Conservation (phyloP, 306 rosid species). For the Crotalaria pallida region DNA sequence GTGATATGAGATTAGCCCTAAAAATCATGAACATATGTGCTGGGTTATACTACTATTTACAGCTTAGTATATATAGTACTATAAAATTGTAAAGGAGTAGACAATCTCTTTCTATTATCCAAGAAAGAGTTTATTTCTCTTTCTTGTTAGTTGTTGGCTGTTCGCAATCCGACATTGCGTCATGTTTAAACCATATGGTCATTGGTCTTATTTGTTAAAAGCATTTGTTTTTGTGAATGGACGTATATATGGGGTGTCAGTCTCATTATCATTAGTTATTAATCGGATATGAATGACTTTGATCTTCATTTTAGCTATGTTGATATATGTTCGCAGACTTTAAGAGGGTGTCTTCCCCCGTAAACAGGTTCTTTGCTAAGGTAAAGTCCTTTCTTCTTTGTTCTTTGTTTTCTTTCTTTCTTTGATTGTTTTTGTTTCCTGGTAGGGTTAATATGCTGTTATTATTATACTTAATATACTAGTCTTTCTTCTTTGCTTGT, state of each 20-base stretch:
- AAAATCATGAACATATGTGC: neutral
- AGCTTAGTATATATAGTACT: neutral
- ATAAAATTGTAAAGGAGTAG: neutral
- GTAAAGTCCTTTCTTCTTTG: neutral
- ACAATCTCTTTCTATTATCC: neutral
- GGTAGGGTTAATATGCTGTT: neutral
- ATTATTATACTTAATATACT: too few relatives aligned
- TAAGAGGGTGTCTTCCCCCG: neutral
- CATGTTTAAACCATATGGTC: neutral
- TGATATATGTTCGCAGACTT: neutral
- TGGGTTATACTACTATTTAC: neutral
- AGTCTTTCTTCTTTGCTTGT: too few relatives aligned
- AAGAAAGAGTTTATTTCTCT: neutral
- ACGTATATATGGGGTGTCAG: neutral
- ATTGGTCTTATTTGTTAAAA: neutral
- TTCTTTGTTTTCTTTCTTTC: neutral
- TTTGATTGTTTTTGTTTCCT: neutral
- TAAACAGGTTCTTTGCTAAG: neutral
- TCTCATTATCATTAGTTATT: neutral
- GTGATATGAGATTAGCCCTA: neutral
- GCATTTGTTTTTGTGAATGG: neutral
- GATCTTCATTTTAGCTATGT: neutral
- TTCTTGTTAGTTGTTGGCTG: neutral
- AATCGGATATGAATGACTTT: neutral
- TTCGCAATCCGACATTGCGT: neutral